phyloP scores from a whole-genome alignment of 495 filamentous ascomycete species.

The Cudoniella acicularis region DNA sequence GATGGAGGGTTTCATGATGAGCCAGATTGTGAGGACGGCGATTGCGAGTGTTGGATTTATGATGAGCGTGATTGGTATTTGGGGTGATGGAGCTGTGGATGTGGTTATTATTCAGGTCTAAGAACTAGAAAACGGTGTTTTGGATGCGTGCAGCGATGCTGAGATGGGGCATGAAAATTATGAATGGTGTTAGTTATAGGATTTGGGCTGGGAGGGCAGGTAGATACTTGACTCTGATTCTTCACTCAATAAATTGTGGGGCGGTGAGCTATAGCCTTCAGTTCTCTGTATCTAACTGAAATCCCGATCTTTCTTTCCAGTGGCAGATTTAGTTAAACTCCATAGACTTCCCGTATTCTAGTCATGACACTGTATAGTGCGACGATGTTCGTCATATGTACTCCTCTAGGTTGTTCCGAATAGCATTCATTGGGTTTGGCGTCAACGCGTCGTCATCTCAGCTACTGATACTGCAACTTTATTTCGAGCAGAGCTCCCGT shows the following conservation, averaged over 20 bases:
- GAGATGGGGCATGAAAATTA: not conserved
- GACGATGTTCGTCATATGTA: too few relatives aligned
- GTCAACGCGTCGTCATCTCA: too few relatives aligned
- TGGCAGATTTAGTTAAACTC: too few relatives aligned
- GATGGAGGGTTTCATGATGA: conserved; percentile 61
- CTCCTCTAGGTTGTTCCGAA: too few relatives aligned
- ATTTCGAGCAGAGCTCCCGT: too few relatives aligned
- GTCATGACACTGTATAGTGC: too few relatives aligned
- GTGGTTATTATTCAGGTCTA: conserved; percentile 24
- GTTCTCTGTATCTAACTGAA: too few relatives aligned
- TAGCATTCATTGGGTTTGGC: too few relatives aligned
- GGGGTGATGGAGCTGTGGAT: conserved; percentile 69
- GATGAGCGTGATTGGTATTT: conserved; percentile 79
- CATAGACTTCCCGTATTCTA: too few relatives aligned
- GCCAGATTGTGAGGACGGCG: conserved; percentile 55
- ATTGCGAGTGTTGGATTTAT: conserved; percentile 64
- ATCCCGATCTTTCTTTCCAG: too few relatives aligned
- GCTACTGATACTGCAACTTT: too few relatives aligned
- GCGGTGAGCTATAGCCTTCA: not conserved
- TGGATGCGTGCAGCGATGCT: not conserved
- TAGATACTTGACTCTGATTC: conserved; percentile 14
- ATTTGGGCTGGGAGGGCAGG: not conserved
- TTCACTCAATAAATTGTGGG: conserved; percentile 6
- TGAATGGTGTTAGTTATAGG: not conserved
- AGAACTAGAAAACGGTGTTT: not conserved